phyloP scores from a whole-genome alignment of 2,329 filamentous ascomycete species.

The Colletotrichum sp. region DNA sequence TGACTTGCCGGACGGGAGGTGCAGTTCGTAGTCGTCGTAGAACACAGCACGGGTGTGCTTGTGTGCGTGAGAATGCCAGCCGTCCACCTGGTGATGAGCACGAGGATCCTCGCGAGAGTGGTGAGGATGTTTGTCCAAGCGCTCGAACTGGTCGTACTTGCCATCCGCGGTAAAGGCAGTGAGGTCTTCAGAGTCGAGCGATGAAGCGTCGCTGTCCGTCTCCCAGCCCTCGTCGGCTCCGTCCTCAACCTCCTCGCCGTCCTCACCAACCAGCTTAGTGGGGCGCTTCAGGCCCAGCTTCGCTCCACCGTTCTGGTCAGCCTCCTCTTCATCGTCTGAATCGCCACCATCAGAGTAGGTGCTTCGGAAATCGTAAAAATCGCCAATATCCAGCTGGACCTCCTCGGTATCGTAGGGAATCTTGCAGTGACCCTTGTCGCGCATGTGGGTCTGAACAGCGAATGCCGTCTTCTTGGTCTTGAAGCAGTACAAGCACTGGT shows the following conservation, averaged over 20 bases:
- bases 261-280: slow-evolving; percentile 53
- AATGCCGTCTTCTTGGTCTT: slow-evolving; percentile 79
- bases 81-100: slow-evolving; percentile 75
- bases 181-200: slow-evolving; percentile 84
- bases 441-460: slow-evolving; percentile 95
- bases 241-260: slow-evolving; percentile 57
- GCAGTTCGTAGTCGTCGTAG: slow-evolving; percentile 91
- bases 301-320: slow-evolving; percentile 62
- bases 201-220: slow-evolving; percentile 90
- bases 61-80: slow-evolving; percentile 84
- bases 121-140: slow-evolving; percentile 74
- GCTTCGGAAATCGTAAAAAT: slow-evolving; percentile 96
- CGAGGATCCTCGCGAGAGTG: slow-evolving; percentile 75
- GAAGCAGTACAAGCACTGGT: slow-evolving; percentile 88
- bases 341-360: slow-evolving; percentile 88
- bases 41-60: slow-evolving; percentile 78
- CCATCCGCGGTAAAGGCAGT: slow-evolving; percentile 79
- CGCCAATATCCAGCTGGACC: slow-evolving; percentile 91
- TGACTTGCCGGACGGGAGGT: slow-evolving; percentile 86
- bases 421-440: slow-evolving; percentile 95
- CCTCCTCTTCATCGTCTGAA: slow-evolving; percentile 62
- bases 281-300: slow-evolving; percentile 70
- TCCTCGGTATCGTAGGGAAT: slow-evolving; percentile 89
- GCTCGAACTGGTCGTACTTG: slow-evolving; percentile 73
- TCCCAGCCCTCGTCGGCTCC: slow-evolving; percentile 85